Evolutionary conservation across 2,329 filamentous ascomycete species (phyloP).

Genomic region (Parastagonospora avenae): DNA sequence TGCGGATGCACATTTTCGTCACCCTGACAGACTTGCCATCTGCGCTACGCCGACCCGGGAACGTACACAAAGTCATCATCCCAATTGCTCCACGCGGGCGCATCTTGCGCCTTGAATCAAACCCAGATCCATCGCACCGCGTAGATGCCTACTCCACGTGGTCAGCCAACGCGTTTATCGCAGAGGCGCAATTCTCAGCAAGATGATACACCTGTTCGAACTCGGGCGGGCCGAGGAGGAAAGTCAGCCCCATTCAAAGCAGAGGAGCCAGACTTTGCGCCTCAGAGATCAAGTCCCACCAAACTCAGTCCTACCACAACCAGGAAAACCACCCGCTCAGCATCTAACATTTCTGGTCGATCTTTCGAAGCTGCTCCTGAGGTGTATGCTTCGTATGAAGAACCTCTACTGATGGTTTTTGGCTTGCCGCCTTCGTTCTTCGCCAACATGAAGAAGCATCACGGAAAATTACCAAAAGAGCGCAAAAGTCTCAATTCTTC

Average conservation of each 20-base stretch:
- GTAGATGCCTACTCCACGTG: slow-evolving; percentile 34
- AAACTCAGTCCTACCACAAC: slow-evolving; percentile 33
- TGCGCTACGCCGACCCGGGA: slow-evolving; percentile 42
- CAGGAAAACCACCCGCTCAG: slow-evolving; percentile 43
- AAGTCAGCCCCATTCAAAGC: slow-evolving; percentile 27
- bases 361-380: slow-evolving; percentile 33
- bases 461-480: slow-evolving; percentile 32
- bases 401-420: slow-evolving; percentile 41
- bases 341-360: slow-evolving; percentile 43
- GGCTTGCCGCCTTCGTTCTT: slow-evolving; percentile 42
- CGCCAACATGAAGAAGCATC: slow-evolving; percentile 34
- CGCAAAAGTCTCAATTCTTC: slow-evolving; percentile 22
- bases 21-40: slow-evolving; percentile 39
- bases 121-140: slow-evolving; percentile 4
- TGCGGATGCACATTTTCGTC: slow-evolving; percentile 29
- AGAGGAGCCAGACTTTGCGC: slow-evolving; percentile 26
- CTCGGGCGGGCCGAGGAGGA: slow-evolving; percentile 39
- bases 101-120: neutral
- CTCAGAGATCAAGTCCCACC: slow-evolving; percentile 31
- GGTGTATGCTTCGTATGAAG: slow-evolving; percentile 40
- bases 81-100: neutral
- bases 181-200: slow-evolving; percentile 38
- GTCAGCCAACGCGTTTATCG: slow-evolving; percentile 33
- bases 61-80: slow-evolving; percentile 25
- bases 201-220: slow-evolving; percentile 41